Conservation (phyloP, 768 basidiomycete genomes). For the Lactarius trivialis region DNA sequence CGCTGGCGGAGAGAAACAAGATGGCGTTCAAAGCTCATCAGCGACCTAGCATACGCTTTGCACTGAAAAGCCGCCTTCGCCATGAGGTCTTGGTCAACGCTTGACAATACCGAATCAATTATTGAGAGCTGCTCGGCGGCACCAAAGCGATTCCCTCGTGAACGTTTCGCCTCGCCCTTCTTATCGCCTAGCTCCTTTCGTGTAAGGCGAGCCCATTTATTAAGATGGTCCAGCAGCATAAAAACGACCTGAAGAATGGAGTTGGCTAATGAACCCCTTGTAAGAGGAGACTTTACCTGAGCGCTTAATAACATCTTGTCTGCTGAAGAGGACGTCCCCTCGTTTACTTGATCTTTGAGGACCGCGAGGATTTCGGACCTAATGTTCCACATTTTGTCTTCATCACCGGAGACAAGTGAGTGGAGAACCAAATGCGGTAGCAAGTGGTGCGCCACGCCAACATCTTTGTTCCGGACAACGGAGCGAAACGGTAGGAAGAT, state of each 20-base stretch:
- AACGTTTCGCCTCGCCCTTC: conserved; percentile 46
- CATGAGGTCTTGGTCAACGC: conserved; percentile 82
- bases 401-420: conserved; percentile 68
- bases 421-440: conserved; percentile 90
- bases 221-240: conserved; percentile 90
- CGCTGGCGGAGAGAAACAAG: conserved; percentile 46
- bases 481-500: conserved; percentile 77
- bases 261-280: background rate
- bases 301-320: conserved; percentile 90
- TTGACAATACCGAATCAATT: conserved; percentile 76
- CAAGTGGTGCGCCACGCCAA: conserved; percentile 86
- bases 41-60: conserved; percentile 86
- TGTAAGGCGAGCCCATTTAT: conserved; percentile 75
- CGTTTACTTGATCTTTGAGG: conserved; percentile 77
- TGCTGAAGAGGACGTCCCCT: conserved; percentile 46
- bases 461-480: conserved; percentile 80
- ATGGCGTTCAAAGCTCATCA: conserved; percentile 92
- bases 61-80: conserved; percentile 92
- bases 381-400: conserved; percentile 56
- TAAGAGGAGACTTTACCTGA: conserved; percentile 50
- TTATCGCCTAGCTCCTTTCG: conserved; percentile 52
- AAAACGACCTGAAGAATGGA: conserved; percentile 71
- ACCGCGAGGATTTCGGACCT: conserved; percentile 73
- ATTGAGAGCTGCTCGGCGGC: conserved; percentile 55
- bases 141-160: conserved; percentile 36